Conservation (phyloP, 768 basidiomycete genomes). For the Podaxis rugospora region DNA sequence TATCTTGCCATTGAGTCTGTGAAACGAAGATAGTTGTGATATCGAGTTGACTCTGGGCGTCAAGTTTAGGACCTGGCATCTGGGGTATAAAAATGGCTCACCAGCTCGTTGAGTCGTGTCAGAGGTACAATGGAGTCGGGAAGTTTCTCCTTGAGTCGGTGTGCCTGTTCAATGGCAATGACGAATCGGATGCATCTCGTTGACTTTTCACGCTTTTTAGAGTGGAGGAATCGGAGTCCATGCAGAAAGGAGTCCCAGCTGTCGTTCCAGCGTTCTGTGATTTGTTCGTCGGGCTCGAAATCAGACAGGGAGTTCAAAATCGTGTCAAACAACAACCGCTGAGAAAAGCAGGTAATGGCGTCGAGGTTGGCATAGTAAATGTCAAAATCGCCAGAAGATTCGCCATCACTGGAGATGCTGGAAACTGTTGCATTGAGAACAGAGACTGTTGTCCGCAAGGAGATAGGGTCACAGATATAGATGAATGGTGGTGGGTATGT, state of each 20-base stretch:
- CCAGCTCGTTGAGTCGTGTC: conserved; percentile 67
- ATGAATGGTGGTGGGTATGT: conserved; percentile 58
- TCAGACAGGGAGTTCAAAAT: conserved; percentile 55
- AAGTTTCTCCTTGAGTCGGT: conserved; percentile 56
- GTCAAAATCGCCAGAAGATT: conserved; percentile 18
- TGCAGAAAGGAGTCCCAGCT: conserved; percentile 68
- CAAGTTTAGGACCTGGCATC: background rate
- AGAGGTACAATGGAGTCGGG: conserved; percentile 69
- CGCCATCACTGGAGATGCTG: conserved; percentile 6
- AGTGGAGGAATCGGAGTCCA: conserved; percentile 43
- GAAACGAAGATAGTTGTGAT: conserved; percentile 63
- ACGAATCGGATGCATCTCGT: conserved; percentile 41
- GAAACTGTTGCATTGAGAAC: conserved; percentile 32
- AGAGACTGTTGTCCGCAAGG: conserved; percentile 39
- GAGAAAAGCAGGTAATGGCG: conserved; percentile 55
- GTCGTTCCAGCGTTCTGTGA: conserved; percentile 51
- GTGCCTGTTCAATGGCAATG: conserved; percentile 63
- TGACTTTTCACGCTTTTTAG: conserved; percentile 16
- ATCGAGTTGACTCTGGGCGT: conserved; percentile 28
- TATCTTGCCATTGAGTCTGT: conserved; percentile 63
- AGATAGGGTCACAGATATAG: conserved; percentile 56
- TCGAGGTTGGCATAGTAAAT: conserved; percentile 46
- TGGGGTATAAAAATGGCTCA: conserved; percentile 19
- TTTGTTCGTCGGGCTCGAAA: conserved; percentile 54
- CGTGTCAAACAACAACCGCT: conserved; percentile 62